Base-by-base conservation (phyloP, 768 basidiomycete genomes). In the Sarcodon aspratus region DNA sequence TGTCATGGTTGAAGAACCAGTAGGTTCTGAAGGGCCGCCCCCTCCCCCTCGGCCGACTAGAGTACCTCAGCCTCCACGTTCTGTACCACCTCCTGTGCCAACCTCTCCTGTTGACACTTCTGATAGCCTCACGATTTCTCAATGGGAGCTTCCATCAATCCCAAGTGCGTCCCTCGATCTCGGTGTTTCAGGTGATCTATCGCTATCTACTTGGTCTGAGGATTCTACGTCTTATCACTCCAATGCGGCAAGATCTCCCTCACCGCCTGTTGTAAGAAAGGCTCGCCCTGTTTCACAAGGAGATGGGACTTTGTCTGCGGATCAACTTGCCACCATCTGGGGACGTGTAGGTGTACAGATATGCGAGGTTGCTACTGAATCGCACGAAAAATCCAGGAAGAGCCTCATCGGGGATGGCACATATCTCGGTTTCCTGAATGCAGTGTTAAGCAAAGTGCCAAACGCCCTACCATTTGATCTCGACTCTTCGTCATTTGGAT, bases 341-440 rank as follows among this genome's bases (percentile, higher is more conserved):
- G 77, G 78, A 5, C 77, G 79, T 31, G 79, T 87, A 1, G 93
- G 93, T 9, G 76, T 80, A 3, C 79, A 79, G 50, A 72, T 95
- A 3, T 76, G 78, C 57, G 79, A 87, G 54, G 71, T 76, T 0
- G 90, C 92, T 1, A 73, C 75, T 12, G 65, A 69, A 36, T 60
- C 93, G 46, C 76, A 72, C 52, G 85, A 86, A 34, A 81, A 83
- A 55, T 89, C 87, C 36, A 91, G 84, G 66, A 82, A 78, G 63
- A 60, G 72, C 7, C 70, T 91, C 36, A 74, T 93, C 31, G 93
- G 89, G 6, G 91, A 95, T 57, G 92, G 93, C 9, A 82, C 85
- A 40, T 83, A 86, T 49, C 68, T 73, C 3, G 90, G 91, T 3
- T 93, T 93, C 60, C 75, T 95, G 21, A 61, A 69, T 12, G 74